Conservation (phyloP, 2,329 filamentous ascomycete genomes). For the Paecilomyces formosus region DNA sequence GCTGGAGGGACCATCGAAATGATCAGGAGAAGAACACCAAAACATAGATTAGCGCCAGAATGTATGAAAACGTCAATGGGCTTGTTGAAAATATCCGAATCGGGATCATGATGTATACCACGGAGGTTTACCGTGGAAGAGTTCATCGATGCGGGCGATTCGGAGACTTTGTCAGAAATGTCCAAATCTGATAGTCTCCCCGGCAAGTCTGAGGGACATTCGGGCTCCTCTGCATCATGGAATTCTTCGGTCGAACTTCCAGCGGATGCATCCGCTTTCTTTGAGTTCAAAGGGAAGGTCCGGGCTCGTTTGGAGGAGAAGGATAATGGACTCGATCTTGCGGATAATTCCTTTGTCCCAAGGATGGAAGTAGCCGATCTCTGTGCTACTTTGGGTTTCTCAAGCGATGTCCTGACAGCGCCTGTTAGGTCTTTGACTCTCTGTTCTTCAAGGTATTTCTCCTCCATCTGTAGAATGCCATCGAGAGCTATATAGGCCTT, state of each 20-base stretch:
- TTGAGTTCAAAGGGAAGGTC: background rate
- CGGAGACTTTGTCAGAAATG: conserved; percentile 9
- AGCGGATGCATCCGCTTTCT: background rate
- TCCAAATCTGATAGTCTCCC: conserved; percentile 16
- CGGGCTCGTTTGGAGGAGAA: background rate
- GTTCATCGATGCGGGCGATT: conserved; percentile 12
- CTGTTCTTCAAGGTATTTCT: conserved; percentile 42
- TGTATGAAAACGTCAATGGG: conserved; percentile 83
- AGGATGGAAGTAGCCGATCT: background rate
- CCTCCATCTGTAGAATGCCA: conserved; percentile 67
- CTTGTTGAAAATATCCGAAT: conserved; percentile 61
- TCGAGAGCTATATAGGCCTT: conserved; percentile 83
- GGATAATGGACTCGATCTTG: conserved; percentile 6
- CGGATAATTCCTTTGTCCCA: background rate
- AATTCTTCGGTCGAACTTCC: background rate
- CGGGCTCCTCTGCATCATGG: background rate
- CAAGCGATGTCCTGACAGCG: conserved; percentile 8
- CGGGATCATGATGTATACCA: conserved; percentile 41
- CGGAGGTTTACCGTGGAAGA: conserved; percentile 14
- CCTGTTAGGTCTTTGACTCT: conserved; percentile 3
- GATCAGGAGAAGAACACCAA: conserved; percentile 74
- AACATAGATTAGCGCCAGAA: conserved; percentile 82
- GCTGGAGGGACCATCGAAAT: conserved; percentile 91
- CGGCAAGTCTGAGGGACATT: conserved; percentile 8
- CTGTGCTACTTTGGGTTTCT: conserved; percentile 6